Evolutionary conservation across 139 green algal species (phyloP), one percentile per base, ranked within the genome.

Genomic region (Mesotaenium endlicherianum): DNA sequence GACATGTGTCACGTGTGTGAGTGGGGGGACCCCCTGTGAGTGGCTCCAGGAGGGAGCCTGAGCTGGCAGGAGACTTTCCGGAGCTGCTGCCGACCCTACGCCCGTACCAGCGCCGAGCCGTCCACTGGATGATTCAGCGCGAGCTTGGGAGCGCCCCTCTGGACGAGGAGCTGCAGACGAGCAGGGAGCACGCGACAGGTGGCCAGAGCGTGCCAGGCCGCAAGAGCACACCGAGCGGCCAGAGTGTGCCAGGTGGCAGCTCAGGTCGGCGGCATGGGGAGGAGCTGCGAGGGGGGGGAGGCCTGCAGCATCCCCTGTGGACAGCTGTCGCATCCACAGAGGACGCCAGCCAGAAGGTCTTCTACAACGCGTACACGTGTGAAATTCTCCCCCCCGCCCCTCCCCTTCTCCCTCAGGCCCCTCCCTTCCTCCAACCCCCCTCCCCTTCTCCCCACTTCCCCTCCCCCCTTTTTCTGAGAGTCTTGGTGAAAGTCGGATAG

Each of bases 91-190:
- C 93, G 3, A 84, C 38, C 43, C 90, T 97, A 69, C 86, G 93
- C 36, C 89, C 90, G 3, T 97, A 97, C 84, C 95, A 98, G 81
- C 85, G 89, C 30, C 75, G 93, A n/a, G 92, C 92, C 1, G 89
- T 91, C 69, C 72, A 74, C 0, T 97, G 93, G 93, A 95, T 95
- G 93, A 80, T 95, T 36, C 16, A 20, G 0, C 77, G 93, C 0
- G 93, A 95, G 85, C 16, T 41, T 39, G 43, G 70, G 11, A 14
- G 11, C 20, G 31, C 34, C 34, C 75, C 58, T 17, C 71, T 75
- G 17, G n/a, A n/a, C n/a, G n/a, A n/a, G n/a, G n/a, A n/a, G n/a
- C n/a, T n/a, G n/a, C n/a, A n/a, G n/a, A n/a, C 16, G 38, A 20
- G 49, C 39, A 55, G 20, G 45, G 53, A 20, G 8, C 17, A 43